Percentiles rank a stretch among this genome's conserved stretches.
Evolutionary conservation across 148 eudicot genomes (phyloP).

Genomic region (Vaccinium corymbosum): DNA sequence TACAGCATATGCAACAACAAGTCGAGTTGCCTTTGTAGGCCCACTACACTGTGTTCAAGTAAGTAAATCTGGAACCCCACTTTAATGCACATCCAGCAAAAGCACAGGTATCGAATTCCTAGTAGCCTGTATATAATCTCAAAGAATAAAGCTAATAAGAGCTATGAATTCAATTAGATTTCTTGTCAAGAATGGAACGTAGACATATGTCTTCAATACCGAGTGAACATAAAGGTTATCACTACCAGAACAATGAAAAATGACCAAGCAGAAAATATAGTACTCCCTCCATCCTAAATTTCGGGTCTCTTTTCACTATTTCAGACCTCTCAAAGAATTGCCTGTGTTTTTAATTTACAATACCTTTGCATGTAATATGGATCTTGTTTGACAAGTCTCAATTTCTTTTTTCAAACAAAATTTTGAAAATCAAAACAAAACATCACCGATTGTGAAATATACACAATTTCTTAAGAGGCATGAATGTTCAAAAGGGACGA

Average conservation of each 20-base stretch:
- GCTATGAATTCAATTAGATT: neutral
- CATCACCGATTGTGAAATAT: too few relatives aligned
- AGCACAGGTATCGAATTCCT: neutral
- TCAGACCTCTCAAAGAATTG: too few relatives aligned
- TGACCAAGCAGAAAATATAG: neutral
- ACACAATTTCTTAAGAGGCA: too few relatives aligned
- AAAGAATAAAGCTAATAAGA: neutral
- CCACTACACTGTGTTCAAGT: neutral
- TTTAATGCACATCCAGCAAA: neutral
- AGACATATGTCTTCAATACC: constrained; percentile 9
- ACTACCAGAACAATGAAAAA: constrained; percentile 2
- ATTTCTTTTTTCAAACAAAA: too few relatives aligned
- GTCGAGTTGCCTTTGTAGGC: neutral
- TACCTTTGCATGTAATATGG: too few relatives aligned
- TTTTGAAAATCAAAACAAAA: too few relatives aligned
- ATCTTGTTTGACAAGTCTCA: too few relatives aligned
- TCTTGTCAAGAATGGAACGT: neutral
- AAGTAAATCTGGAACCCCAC: neutral
- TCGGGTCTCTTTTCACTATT: too few relatives aligned
- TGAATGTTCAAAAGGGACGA: too few relatives aligned
- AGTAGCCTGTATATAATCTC: neutral
- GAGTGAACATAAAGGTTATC: constrained; percentile 2
- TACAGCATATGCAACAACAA: neutral
- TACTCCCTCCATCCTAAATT: too few relatives aligned
- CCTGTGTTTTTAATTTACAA: too few relatives aligned